These are phyloP conservation scores for Phytophthora parvispora DNA, from an alignment of 352 stramenopile genomes.

Conservation along the genomic window DNA sequence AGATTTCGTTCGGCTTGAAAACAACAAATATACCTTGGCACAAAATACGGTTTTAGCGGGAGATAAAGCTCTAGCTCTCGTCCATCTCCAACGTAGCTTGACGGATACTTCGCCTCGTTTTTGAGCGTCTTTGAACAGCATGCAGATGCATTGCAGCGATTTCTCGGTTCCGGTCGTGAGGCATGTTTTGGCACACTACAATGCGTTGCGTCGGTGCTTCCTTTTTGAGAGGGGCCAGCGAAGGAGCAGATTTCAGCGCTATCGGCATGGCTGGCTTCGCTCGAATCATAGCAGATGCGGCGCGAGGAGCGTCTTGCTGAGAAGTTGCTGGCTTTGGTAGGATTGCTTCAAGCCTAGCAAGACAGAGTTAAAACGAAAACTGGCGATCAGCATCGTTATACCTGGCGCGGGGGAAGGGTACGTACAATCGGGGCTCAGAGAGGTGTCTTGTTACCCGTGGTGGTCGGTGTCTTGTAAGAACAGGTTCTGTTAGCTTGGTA, in stretches of 20 bases:
- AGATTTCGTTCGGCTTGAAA: background rate
- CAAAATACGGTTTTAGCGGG: too few species aligned
- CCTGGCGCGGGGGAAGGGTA: background rate
- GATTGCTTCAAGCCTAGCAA: constrained; percentile 22
- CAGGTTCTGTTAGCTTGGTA: background rate
- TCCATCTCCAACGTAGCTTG: constrained; percentile 42
- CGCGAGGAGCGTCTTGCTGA: background rate
- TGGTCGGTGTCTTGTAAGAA: constrained; percentile 11
- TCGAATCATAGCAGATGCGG: constrained; percentile 1
- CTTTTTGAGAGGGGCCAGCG: constrained; percentile 25
- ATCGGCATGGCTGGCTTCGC: background rate
- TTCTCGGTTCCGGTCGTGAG: constrained; percentile 69
- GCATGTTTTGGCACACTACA: constrained; percentile 27
- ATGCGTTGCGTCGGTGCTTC: constrained; percentile 13
- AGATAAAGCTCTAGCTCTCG: constrained; percentile 23
- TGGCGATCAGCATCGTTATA: background rate
- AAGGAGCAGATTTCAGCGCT: constrained; percentile 8
- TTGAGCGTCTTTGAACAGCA: constrained; percentile 65
- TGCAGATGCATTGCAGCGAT: constrained; percentile 69
- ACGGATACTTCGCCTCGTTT: constrained; percentile 39
- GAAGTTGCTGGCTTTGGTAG: constrained; percentile 9
- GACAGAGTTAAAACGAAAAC: background rate
- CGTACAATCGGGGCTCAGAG: constrained; percentile 50
- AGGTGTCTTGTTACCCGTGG: constrained; percentile 40
- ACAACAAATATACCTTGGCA: too few species aligned